These are phyloP conservation scores for Straminergon stramineum DNA, from an alignment of 225 moss, liverwort and hornwort genomes.

Conservation along the genomic window DNA sequence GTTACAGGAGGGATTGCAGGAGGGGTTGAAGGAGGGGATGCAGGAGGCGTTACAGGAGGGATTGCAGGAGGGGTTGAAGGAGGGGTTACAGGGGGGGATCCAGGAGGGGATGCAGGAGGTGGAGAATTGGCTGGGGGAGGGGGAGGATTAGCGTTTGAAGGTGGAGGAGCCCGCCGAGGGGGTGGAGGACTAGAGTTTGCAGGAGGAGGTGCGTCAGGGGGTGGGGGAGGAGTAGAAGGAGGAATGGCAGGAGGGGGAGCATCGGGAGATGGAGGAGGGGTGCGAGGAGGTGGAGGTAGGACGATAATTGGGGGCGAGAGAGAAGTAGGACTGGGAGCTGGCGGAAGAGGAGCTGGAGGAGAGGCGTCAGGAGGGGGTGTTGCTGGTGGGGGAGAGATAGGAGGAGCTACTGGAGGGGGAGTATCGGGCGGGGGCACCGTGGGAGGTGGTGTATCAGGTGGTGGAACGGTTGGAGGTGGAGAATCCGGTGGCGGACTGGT, in stretches of 20 bases:
- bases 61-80: background rate
- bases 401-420: background rate
- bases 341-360: background rate
- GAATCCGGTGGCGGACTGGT: fast-evolving
- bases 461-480: fast-evolving
- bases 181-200: background rate
- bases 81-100: background rate
- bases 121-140: background rate
- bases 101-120: background rate
- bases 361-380: background rate
- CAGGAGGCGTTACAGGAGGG: background rate
- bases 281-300: background rate
- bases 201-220: background rate
- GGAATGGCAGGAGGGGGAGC: background rate
- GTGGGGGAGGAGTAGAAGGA: background rate
- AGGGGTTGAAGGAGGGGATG: background rate
- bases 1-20: background rate
- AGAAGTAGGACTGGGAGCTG: background rate
- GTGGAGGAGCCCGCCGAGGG: background rate
- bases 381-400: background rate
- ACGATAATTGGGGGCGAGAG: background rate
- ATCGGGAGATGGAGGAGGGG: background rate
- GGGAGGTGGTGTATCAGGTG: background rate
- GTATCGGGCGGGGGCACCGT: fast-evolving
- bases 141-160: background rate